Base-by-base conservation (phyloP, 1,139 yeast genomes). In the Debaryomyces subglobosus region DNA sequence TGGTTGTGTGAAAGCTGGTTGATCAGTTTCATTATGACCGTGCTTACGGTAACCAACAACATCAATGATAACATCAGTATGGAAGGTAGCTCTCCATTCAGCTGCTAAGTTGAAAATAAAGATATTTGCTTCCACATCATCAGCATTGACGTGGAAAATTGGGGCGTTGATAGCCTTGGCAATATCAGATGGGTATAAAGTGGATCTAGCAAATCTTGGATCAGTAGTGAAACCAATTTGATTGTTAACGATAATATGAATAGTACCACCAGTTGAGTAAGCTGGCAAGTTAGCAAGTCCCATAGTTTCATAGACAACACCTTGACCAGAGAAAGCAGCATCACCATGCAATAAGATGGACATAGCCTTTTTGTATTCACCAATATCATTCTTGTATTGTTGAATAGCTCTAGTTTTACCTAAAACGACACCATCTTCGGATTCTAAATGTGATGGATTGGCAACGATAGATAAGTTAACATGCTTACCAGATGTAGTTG, bases 181-280 rank as follows among this genome's bases (percentile, higher is more conserved):
- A 66, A 95, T 82, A 76, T 94, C 99, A 21, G 97, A 89, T 62
- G 99, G 98, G 72, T 94, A 95, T 64, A 96, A 94, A 43, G 99
- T 94, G 30, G 99, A 94, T 78, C 99, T 86, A 33, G 97, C 92
- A 64, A 88, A 88, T 77, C 97, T 83, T 60, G 99, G 99, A 71
- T 94, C 98, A 46, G 99, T 94, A 57, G 99, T 94, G 83, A 94
- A 94, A 72, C 99, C 99, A 69, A 94, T 94, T 81, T 94, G 99
- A 78, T 94, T 94, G 75, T 95, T 95, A 57, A 94, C 91, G 64
- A 94, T 92, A 58, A 94, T 83, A 72, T 94, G 99, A 58, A 94
- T 80, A 49, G 98, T 91, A 81, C 99, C 99, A 78, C 99, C 99
- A 46, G 98, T 92, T 49, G 97, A 85, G 76, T 90, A 94, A 56